These are phyloP conservation scores for Chlorella sp. DNA, from an alignment of 139 green algal species.

Conservation along the genomic window DNA sequence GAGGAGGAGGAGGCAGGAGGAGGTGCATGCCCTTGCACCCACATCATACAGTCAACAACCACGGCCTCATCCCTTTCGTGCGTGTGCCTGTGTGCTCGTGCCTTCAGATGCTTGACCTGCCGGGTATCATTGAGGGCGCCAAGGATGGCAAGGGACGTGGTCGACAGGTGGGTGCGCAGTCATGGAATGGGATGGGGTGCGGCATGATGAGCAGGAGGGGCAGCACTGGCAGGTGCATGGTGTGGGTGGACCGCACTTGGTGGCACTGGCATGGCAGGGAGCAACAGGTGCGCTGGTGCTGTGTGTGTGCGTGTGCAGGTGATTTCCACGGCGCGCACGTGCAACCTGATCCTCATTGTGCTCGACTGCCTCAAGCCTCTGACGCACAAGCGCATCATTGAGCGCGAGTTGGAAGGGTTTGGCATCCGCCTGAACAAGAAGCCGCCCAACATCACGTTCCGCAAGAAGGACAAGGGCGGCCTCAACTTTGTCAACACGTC, in stretches of 20 bases:
- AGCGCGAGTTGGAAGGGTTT: conserved; percentile 54
- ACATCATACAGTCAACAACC: not conserved
- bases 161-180: conserved; percentile 41
- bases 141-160: conserved; percentile 61
- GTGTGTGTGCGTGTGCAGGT: conserved; percentile 41
- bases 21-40: not conserved
- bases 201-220: too few species aligned
- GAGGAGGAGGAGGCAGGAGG: too few species aligned
- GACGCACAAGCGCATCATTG: conserved; percentile 86
- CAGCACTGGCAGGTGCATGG: not conserved
- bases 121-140: conserved; percentile 97
- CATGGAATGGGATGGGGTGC: too few species aligned
- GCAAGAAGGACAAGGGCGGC: conserved; percentile 89
- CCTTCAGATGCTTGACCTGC: conserved; percentile 95
- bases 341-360: conserved; percentile 97
- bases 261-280: too few species aligned
- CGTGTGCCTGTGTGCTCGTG: not conserved
- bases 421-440: conserved; percentile 96
- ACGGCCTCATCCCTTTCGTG: too few species aligned
- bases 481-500: conserved; percentile 54
- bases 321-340: conserved; percentile 94
- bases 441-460: conserved; percentile 87
- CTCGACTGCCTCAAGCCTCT: conserved; percentile 98
- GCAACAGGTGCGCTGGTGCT: not conserved
- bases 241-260: too few species aligned